phyloP scores from a whole-genome alignment of 345 rosid species.

The Atalantia buxifolia region DNA sequence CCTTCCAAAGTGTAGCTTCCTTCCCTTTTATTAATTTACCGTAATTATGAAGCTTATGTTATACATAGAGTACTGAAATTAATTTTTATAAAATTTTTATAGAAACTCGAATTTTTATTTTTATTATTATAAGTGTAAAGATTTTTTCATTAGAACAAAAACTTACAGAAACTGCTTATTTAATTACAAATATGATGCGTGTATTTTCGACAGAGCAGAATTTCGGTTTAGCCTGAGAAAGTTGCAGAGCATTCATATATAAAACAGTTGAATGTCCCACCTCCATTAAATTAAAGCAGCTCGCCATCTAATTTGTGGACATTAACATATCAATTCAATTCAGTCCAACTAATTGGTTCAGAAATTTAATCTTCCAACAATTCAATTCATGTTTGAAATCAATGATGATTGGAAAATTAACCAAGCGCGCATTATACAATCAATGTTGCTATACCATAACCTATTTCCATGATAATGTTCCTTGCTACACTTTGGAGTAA shows the following conservation, averaged over 20 bases:
- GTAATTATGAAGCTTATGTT: too few relatives aligned
- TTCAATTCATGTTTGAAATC: background rate
- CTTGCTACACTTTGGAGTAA: background rate
- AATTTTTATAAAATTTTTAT: too few relatives aligned
- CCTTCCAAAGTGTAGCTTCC: too few relatives aligned
- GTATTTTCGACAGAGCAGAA: background rate
- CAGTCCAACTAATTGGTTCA: background rate
- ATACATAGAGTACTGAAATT: too few relatives aligned
- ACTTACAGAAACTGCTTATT: too few relatives aligned
- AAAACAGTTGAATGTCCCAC: background rate
- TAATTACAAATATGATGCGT: background rate
- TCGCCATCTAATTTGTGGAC: background rate
- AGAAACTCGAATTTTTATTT: too few relatives aligned
- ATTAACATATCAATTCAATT: background rate
- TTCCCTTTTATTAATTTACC: too few relatives aligned
- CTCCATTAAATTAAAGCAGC: background rate
- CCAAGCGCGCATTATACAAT: too few relatives aligned
- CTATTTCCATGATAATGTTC: background rate
- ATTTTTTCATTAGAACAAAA: too few relatives aligned
- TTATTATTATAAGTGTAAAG: too few relatives aligned
- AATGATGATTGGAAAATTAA: background rate
- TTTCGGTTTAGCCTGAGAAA: background rate
- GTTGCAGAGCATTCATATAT: background rate
- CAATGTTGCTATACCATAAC: background rate
- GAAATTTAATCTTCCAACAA: conserved; percentile 1